Conservation (phyloP, 2,329 filamentous ascomycete species). For the Colletotrichum simmondsii region DNA sequence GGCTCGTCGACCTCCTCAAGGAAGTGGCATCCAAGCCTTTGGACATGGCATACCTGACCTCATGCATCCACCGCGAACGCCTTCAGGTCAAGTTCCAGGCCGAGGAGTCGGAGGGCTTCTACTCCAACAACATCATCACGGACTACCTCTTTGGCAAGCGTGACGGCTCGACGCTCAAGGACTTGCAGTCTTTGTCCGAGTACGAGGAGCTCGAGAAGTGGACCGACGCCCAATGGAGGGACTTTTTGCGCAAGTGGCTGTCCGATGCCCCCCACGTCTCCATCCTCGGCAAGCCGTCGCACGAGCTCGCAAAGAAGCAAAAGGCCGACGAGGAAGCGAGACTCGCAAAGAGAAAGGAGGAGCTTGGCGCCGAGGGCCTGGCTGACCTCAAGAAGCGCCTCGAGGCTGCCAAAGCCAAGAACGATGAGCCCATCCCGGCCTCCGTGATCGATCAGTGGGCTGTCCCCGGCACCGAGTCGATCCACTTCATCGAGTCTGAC, state of each 20-base stretch:
- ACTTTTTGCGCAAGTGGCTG: slow-evolving; percentile 86
- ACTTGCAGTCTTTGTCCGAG: slow-evolving; percentile 66
- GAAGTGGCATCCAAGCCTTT: slow-evolving; percentile 84
- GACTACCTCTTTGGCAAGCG: slow-evolving; percentile 92
- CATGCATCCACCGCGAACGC: slow-evolving; percentile 85
- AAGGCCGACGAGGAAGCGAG: slow-evolving; percentile 85
- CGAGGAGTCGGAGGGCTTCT: slow-evolving; percentile 84
- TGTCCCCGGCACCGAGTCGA: slow-evolving; percentile 88
- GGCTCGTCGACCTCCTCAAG: slow-evolving; percentile 84
- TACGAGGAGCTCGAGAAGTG: slow-evolving; percentile 80
- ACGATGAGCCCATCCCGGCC: slow-evolving; percentile 86
- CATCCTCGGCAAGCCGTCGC: slow-evolving; percentile 87
- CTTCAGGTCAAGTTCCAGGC: slow-evolving; percentile 86
- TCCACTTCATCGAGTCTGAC: slow-evolving; percentile 91
- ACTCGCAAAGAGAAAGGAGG: slow-evolving; percentile 80
- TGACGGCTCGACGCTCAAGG: slow-evolving; percentile 79
- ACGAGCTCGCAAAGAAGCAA: slow-evolving; percentile 80
- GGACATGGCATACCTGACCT: slow-evolving; percentile 89
- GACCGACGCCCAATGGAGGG: slow-evolving; percentile 86
- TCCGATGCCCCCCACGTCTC: slow-evolving; percentile 87
- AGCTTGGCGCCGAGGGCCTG: slow-evolving; percentile 85
- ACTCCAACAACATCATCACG: slow-evolving; percentile 86
- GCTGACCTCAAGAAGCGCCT: slow-evolving; percentile 79
- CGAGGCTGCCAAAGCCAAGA: slow-evolving; percentile 86
- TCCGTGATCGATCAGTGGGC: slow-evolving; percentile 84